Conservation (phyloP, 495 filamentous ascomycete species). For the Talaromyces trachyspermus region DNA sequence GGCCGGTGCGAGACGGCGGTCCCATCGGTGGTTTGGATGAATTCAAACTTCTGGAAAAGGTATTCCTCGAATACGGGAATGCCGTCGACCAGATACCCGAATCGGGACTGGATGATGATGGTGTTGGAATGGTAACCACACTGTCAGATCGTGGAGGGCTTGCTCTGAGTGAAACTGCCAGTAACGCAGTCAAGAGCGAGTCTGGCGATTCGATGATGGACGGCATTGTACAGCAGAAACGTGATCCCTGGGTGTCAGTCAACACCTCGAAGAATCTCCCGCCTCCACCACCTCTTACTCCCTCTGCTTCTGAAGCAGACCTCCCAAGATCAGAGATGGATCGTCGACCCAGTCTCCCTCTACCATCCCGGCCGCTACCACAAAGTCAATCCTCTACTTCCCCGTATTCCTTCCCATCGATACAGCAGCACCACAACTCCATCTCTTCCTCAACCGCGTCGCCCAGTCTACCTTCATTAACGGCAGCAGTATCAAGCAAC, state of each 20-base stretch:
- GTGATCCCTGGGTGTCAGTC: slow-evolving; percentile 40
- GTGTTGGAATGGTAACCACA: slow-evolving; percentile 16
- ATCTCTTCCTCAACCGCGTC: slow-evolving; percentile 32
- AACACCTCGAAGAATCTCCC: slow-evolving; percentile 35
- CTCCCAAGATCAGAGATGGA: slow-evolving; percentile 25
- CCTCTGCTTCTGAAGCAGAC: neutral
- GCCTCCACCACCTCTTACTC: slow-evolving; percentile 11
- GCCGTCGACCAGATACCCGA: slow-evolving; percentile 41
- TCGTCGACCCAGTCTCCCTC: slow-evolving; percentile 37
- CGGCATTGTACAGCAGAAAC: slow-evolving; percentile 26
- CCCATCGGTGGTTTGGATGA: slow-evolving; percentile 62
- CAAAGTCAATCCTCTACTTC: slow-evolving; percentile 33
- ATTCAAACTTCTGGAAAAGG: slow-evolving; percentile 54
- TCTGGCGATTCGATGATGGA: slow-evolving; percentile 27
- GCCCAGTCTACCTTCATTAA: slow-evolving; percentile 30
- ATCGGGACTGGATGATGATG: slow-evolving; percentile 25
- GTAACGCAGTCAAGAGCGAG: slow-evolving; percentile 37
- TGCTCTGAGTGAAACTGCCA: slow-evolving; percentile 29
- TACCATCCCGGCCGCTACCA: slow-evolving; percentile 24
- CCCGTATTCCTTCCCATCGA: slow-evolving; percentile 33
- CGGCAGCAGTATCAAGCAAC: slow-evolving; percentile 12
- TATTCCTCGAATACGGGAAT: slow-evolving; percentile 50
- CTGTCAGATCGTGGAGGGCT: slow-evolving; percentile 27
- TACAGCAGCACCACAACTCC: slow-evolving; percentile 36
- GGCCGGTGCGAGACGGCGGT: slow-evolving; percentile 44